Evolutionary conservation across 2,329 filamentous ascomycete genomes (phyloP), one percentile per base, ranked within the genome.

Genomic region (Colletotrichum orchidophilum): DNA sequence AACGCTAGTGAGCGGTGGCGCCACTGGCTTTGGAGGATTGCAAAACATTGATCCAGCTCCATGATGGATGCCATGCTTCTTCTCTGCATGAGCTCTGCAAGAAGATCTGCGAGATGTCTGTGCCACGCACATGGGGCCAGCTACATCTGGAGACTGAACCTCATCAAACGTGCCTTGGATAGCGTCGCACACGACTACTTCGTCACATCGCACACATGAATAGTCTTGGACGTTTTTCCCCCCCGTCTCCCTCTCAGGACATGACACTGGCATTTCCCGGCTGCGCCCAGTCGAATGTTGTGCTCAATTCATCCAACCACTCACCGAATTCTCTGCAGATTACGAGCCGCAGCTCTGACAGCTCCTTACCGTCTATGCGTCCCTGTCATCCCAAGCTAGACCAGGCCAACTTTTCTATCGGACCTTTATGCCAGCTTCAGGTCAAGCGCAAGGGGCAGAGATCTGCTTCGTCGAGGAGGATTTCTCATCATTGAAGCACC

Each of bases 1-100:
- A 42, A 57, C 59, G 63, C 63, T 58, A 63, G 69, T 52, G 52
- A 63, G 69, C 58, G 52, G 58, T 64, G 58, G 53, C 68, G 68
- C 64, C 64, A 62, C 50, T 63, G 68, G 64, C 68, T 46, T 68
- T 68, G 53, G 24, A 61, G 50, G 42, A 42, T 49, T 63, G 68
- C 58, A 46, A 33, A 46, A n/a, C 49, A 54, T 58, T 57, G 42
- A 42, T 15, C 13, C 50, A 53, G 68, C 58, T 58, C 27, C 42
- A 63, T 42, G 64, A 63, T 66, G 27, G 27, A 29, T 24, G 42
- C 24, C 46, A 53, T 53, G 60, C 57, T 12, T 42, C 58, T 61
- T 53, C 15, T 63, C 42, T 58, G 53, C 27, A 50, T 29, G 50
- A 24, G 35, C 50, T 7, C 18, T 35, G 49, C 26, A n/a, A 12